Percentiles rank a stretch among this genome's conserved stretches.
Conservation (phyloP, 306 rosid species). For the Quercus alba region DNA sequence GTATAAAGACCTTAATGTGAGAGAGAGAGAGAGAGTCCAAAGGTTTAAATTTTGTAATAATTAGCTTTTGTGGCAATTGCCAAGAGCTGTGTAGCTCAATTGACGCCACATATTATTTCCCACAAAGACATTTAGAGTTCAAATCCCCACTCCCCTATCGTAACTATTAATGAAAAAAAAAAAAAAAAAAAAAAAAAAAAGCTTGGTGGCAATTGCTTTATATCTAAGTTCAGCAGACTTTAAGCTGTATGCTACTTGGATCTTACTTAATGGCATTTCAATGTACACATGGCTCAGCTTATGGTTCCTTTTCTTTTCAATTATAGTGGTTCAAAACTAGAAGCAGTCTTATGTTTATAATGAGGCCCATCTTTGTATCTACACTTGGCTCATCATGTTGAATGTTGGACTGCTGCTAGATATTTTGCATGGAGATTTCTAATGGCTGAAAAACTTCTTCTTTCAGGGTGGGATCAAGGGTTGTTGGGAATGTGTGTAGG, state of each 20-base stretch:
- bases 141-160: too few relatives aligned
- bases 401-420: background rate
- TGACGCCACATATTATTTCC: too few relatives aligned
- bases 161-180: too few relatives aligned
- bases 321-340: background rate
- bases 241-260: background rate
- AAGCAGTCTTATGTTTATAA: background rate
- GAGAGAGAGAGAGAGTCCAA: background rate
- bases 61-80: background rate
- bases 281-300: background rate
- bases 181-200: too few relatives aligned
- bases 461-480: constrained; percentile 98
- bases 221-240: background rate
- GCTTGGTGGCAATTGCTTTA: background rate
- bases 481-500: constrained; percentile 89
- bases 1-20: background rate
- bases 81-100: too few relatives aligned
- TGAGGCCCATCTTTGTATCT: background rate
- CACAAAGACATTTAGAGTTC: too few relatives aligned
- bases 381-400: background rate
- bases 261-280: background rate
- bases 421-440: background rate
- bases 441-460: background rate
- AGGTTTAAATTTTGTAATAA: background rate
- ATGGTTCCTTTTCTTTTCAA: background rate